Base-by-base conservation (phyloP, 768 basidiomycete genomes). In the Steccherinum ochraceum region DNA sequence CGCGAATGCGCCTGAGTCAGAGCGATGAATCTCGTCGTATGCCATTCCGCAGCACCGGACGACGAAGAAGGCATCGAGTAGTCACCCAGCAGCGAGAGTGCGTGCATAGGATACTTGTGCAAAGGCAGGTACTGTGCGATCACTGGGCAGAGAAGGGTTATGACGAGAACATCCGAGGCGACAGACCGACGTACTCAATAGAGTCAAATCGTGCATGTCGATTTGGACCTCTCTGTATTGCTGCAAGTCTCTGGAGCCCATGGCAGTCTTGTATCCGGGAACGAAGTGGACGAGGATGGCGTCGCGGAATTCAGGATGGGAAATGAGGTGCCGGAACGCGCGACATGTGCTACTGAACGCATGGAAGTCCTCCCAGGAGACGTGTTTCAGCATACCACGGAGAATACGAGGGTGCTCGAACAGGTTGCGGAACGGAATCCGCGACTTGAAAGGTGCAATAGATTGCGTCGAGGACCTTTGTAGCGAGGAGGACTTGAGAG, bases 41-140 rank as follows among this genome's bases (percentile, higher is more conserved):
- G 7, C 7, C 7, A 35, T 16, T 35, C 30, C 11, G 51, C 39
- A 10, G 44, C 27, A 40, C 53, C 47, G 26, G 49, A 40, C 3
- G 54, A 50, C 3, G 47, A 44, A 18, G 41, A 42, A 4, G 46
- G 26, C 12, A 35, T 26, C 7, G 16, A 19, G 24, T 49, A 52
- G 16, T 27, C 47, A 12, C 40, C 44, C 30, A 86, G 66, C n/a
- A 70, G 59, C 19, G 75, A 67, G 5, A 88, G 71, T 16, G 86
- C 80, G 52, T 83, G 80, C 61, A 79, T 79, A 0, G 88, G 87
- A 58, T 90, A 91, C 26, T 72, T 73, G 56, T 88, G 85, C 20
- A 89, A 72, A 0, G 81, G 77, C 10, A 83, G 67, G 10, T 70
- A 70, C 58, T 84, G 83, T 0, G 88, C 88, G 45, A 81, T 68